These are phyloP conservation scores for Geosiphon pyriformis DNA, from an alignment of 192 early-diverging fungal genomes.

Conservation along the genomic window DNA sequence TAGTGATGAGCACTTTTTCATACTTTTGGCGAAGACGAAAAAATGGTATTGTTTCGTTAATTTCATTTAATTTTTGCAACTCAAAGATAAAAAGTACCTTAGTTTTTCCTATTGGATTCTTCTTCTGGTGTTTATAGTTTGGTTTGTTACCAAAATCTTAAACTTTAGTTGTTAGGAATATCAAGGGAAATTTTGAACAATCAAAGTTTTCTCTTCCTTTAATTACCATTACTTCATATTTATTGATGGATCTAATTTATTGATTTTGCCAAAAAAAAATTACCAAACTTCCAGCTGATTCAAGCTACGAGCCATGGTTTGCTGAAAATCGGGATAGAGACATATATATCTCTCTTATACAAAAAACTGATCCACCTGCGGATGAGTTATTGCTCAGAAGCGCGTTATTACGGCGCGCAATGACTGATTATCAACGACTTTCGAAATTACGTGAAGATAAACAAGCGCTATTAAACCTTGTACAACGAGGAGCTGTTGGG, in stretches of 20 bases:
- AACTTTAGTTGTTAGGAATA: not conserved
- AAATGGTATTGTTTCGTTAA: conserved; percentile 5
- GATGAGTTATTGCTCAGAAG: conserved; percentile 59
- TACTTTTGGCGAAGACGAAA: conserved; percentile 25
- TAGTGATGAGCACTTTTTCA: conserved; percentile 25
- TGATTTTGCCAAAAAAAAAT: too few species aligned
- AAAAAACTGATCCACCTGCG: conserved; percentile 48
- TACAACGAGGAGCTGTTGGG: conserved; percentile 73
- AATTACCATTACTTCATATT: not conserved
- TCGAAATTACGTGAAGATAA: conserved; percentile 77
- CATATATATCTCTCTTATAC: conserved; percentile 59
- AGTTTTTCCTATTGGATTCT: too few species aligned
- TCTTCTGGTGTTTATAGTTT: too few species aligned
- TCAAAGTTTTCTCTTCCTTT: not conserved
- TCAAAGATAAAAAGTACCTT: not conserved
- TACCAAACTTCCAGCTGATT: not conserved
- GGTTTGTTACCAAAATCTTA: too few species aligned
- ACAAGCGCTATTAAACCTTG: conserved; percentile 62
- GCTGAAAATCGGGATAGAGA: conserved; percentile 53
- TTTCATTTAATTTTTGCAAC: not conserved
- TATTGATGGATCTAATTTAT: not conserved
- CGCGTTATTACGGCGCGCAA: conserved; percentile 76
- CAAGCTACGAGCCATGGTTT: conserved; percentile 63
- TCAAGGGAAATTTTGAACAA: not conserved
- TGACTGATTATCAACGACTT: conserved; percentile 69